Conservation (phyloP, 169 alveolate species). For the Perkinsus chesapeaki region DNA sequence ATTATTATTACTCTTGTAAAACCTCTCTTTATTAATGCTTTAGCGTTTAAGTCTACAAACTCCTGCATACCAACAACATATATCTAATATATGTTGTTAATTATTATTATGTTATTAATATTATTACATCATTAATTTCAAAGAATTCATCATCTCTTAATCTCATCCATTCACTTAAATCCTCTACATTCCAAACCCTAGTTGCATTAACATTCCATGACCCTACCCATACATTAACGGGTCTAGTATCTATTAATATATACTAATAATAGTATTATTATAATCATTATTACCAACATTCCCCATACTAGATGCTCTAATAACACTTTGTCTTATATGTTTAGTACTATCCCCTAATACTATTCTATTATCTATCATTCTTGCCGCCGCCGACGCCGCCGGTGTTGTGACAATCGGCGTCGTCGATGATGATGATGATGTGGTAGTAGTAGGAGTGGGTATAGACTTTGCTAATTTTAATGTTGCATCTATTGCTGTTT, state of each 20-base stretch:
- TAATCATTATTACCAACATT: neutral
- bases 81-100: neutral
- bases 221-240: neutral
- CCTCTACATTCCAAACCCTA: neutral
- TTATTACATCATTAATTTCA: neutral
- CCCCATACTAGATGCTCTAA: too few species aligned
- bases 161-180: neutral
- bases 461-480: neutral
- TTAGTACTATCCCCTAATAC: too few species aligned
- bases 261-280: neutral
- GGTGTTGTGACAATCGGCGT: too few species aligned
- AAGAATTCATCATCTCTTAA: neutral
- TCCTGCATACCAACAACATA: neutral
- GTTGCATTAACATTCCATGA: neutral
- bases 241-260: neutral
- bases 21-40: neutral
- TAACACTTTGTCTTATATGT: too few species aligned
- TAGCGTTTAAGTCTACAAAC: neutral
- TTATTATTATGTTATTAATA: neutral
- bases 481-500: neutral
- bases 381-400: too few species aligned
- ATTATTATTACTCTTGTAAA: neutral
- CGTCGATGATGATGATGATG: neutral
- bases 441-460: neutral
- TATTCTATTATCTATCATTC: neutral